Evolutionary conservation across 495 filamentous ascomycete genomes (phyloP).

Genomic region (Lentithecium fluviatile): DNA sequence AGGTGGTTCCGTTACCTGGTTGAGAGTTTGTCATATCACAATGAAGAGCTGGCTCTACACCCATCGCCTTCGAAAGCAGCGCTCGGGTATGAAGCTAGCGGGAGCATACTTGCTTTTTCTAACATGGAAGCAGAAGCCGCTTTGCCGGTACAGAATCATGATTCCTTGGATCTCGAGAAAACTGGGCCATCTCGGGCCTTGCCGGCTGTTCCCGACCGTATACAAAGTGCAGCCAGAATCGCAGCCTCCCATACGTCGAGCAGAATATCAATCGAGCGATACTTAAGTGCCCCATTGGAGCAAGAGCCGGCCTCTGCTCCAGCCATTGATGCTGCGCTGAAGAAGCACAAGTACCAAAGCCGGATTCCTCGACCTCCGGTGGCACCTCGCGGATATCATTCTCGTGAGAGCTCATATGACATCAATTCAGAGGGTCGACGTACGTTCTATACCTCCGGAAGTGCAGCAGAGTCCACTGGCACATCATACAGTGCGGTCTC

Average conservation of each 20-base stretch:
- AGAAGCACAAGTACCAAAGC: slow-evolving; percentile 5
- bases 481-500: slow-evolving; percentile 26
- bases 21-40: neutral
- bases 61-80: slow-evolving; percentile 16
- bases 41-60: slow-evolving; percentile 29
- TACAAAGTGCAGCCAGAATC: slow-evolving; percentile 8
- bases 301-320: slow-evolving; percentile 30
- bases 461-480: slow-evolving; percentile 19
- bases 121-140: neutral
- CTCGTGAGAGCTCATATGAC: slow-evolving; percentile 25
- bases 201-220: neutral
- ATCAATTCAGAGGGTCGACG: slow-evolving; percentile 22
- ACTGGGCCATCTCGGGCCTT: neutral
- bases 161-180: slow-evolving; percentile 6
- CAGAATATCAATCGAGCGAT: slow-evolving; percentile 28
- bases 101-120: neutral
- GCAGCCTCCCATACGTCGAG: slow-evolving; percentile 27
- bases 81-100: slow-evolving; percentile 9
- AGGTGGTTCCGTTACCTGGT: neutral
- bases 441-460: slow-evolving; percentile 26
- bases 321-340: slow-evolving; percentile 27
- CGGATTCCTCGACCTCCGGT: neutral
- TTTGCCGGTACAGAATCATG: slow-evolving; percentile 8
- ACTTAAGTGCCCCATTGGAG: slow-evolving; percentile 26
- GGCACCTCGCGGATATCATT: slow-evolving; percentile 3